A percentile compares a stretch with the other conserved stretches of the same genome.
phyloP scores from a whole-genome alignment of 2,329 filamentous ascomycete species.

The Cryphonectria parasitica region DNA sequence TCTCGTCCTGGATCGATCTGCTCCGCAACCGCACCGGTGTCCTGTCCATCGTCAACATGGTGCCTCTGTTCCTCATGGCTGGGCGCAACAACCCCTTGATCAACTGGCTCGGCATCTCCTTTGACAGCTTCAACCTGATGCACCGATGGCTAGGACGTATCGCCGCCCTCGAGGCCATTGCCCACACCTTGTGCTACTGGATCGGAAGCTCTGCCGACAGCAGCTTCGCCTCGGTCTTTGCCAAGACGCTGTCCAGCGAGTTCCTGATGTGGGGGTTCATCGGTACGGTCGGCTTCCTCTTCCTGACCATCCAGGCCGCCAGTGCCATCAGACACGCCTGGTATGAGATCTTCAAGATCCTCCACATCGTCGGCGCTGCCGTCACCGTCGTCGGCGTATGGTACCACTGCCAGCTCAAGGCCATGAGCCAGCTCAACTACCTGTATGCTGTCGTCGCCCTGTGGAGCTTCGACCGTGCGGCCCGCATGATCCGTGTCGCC shows the following conservation, averaged over 20 bases:
- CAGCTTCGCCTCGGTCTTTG: constrained; percentile 54
- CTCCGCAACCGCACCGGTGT: constrained; percentile 72
- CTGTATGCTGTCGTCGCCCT: constrained; percentile 65
- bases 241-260: constrained; percentile 40
- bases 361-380: constrained; percentile 69
- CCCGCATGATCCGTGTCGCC: constrained; percentile 62
- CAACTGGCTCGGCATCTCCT: constrained; percentile 71
- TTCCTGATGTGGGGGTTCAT: constrained; percentile 67
- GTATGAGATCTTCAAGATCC: constrained; percentile 76
- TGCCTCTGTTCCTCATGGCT: constrained; percentile 74
- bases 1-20: constrained; percentile 49
- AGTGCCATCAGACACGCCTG: constrained; percentile 76
- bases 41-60: constrained; percentile 75
- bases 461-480: constrained; percentile 67
- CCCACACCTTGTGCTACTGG: constrained; percentile 67
- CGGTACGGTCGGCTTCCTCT: constrained; percentile 62
- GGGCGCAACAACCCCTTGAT: constrained; percentile 81
- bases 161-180: constrained; percentile 69
- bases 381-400: constrained; percentile 66
- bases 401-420: constrained; percentile 64
- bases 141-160: constrained; percentile 83
- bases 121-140: constrained; percentile 81
- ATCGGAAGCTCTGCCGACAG: constrained; percentile 42
- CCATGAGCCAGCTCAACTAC: constrained; percentile 60
- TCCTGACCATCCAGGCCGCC: constrained; percentile 69